Conservation (phyloP, 2,329 filamentous ascomycete genomes). For the Ceratocystis lukuohia region DNA sequence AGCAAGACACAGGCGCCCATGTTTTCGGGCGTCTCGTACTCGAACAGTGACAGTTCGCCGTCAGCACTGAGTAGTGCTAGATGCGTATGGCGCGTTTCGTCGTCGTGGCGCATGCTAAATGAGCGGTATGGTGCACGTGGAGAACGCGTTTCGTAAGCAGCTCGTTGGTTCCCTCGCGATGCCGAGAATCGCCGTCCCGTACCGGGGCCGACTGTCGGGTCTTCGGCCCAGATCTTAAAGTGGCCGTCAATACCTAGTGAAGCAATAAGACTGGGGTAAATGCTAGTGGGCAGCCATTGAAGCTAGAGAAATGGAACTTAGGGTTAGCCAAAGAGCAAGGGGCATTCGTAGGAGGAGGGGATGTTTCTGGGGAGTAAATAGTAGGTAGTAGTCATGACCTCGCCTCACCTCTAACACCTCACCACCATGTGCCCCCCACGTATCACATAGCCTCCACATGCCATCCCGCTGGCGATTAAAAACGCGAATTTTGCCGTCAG, state of each 20-base stretch:
- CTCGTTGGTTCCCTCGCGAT: slow-evolving; percentile 31
- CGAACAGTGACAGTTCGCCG: slow-evolving; percentile 65
- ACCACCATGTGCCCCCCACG: slow-evolving; percentile 78
- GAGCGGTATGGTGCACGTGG: slow-evolving; percentile 56
- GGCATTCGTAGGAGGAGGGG: too few species aligned
- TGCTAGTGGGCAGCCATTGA: slow-evolving; percentile 83
- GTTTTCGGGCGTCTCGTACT: slow-evolving; percentile 74
- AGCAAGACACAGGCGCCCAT: slow-evolving; percentile 68
- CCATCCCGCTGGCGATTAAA: slow-evolving; percentile 73
- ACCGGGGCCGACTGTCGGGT: slow-evolving; percentile 52
- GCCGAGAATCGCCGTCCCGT: slow-evolving; percentile 69
- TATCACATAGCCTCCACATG: slow-evolving; percentile 69
- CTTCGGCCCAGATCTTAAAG: slow-evolving; percentile 87
- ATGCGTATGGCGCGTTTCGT: slow-evolving; percentile 68
- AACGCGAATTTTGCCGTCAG: slow-evolving; percentile 84
- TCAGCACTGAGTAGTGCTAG: slow-evolving; percentile 75
- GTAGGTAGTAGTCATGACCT: neutral
- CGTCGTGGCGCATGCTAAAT: slow-evolving; percentile 71
- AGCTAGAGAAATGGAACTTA: slow-evolving; percentile 40
- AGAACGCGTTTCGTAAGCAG: slow-evolving; percentile 43
- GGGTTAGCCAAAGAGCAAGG: neutral
- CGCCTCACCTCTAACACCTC: slow-evolving; percentile 68
- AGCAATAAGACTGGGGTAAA: slow-evolving; percentile 72
- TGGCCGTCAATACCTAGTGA: slow-evolving; percentile 77
- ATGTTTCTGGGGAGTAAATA: neutral